Base-by-base conservation (phyloP, 352 stramenopile species). In the Phytophthora sojae region DNA sequence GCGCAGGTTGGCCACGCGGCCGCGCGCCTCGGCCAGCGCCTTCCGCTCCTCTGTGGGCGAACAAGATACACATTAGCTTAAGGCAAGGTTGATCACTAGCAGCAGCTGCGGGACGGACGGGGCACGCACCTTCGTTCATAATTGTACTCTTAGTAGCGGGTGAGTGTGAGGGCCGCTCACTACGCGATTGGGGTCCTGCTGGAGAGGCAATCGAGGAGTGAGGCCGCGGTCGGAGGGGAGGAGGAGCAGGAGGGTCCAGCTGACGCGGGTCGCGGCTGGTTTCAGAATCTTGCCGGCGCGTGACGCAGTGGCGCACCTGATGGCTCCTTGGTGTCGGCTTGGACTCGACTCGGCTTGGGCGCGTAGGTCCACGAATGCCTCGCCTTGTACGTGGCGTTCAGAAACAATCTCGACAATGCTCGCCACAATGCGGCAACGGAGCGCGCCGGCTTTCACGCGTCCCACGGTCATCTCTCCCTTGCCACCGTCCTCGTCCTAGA, bases 1-100 rank as follows among this genome's bases (percentile, higher is more conserved):
- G 54, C 85, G 85, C 50, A 92, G 61, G 56, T 85, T 89, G 45
- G 76, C 74, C 29, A 91, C 82, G 54, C 85, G 81, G 49, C 82
- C 85, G 56, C 77, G 73, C 35, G 79, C 65, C 19, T 81, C 69
- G 35, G 81, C 79, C 61, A 85, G 69, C 64, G 83, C 75, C 59
- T 88, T 82, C 23, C 82, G 74, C 53, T 89, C 79, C 35, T 89
- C 83, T 81, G 64, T 61, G 11, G 51, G 37, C 0, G 29, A 32
- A 32, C 29, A 32, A 42, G 35, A 19, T 21, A 19, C 39, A 21
- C 15, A n/a, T 47, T 47, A 21, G 39, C 14, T 4, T 42, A 9
- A 1, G 35, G 0, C 8, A 14, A 42, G 15, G 15, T 47, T 47
- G 4, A 7, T 47, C 1, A 21, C 12, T 19, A 21, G 1, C 14